Conservation (phyloP, 495 filamentous ascomycete genomes). For the Acidiella bohemica region DNA sequence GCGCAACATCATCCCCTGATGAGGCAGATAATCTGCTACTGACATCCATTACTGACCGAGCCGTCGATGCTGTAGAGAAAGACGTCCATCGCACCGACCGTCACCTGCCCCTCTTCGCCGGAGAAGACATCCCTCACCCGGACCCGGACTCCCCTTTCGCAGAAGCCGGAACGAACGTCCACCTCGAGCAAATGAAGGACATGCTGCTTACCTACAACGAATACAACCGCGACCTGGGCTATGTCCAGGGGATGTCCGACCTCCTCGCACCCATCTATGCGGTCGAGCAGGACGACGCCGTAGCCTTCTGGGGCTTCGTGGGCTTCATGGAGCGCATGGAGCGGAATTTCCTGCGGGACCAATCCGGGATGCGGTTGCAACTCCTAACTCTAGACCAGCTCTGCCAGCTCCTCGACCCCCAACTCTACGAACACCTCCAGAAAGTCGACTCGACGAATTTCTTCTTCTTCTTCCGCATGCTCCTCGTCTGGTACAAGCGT, state of each 20-base stretch:
- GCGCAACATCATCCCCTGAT: slow-evolving; percentile 15
- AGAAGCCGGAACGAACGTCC: slow-evolving; percentile 82
- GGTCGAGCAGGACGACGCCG: slow-evolving; percentile 89
- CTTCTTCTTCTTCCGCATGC: slow-evolving; percentile 99
- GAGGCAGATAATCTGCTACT: slow-evolving; percentile 8
- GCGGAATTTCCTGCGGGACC: slow-evolving; percentile 90
- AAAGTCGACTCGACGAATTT: slow-evolving; percentile 91
- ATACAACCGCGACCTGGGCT: slow-evolving; percentile 82
- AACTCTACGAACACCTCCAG: slow-evolving; percentile 80
- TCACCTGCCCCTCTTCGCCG: slow-evolving; percentile 79
- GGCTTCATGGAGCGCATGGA: slow-evolving; percentile 97
- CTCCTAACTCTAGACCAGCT: slow-evolving; percentile 83
- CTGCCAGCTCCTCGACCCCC: slow-evolving; percentile 90
- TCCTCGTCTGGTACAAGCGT: slow-evolving; percentile 96
- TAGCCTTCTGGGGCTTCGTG: slow-evolving; percentile 95
- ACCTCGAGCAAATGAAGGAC: slow-evolving; percentile 96
- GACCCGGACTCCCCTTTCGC: slow-evolving; percentile 94
- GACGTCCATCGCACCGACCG: slow-evolving; percentile 96
- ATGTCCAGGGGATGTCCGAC: slow-evolving; percentile 98
- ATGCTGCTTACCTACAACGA: slow-evolving; percentile 98
- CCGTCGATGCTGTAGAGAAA: slow-evolving; percentile 57
- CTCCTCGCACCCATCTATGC: slow-evolving; percentile 92
- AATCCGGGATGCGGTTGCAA: slow-evolving; percentile 87
- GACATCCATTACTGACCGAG: slow-evolving; percentile 31
- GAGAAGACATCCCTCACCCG: slow-evolving; percentile 95